These are phyloP conservation scores for Eucalyptus globulus DNA, from an alignment of 345 rosid species.

Conservation along the genomic window DNA sequence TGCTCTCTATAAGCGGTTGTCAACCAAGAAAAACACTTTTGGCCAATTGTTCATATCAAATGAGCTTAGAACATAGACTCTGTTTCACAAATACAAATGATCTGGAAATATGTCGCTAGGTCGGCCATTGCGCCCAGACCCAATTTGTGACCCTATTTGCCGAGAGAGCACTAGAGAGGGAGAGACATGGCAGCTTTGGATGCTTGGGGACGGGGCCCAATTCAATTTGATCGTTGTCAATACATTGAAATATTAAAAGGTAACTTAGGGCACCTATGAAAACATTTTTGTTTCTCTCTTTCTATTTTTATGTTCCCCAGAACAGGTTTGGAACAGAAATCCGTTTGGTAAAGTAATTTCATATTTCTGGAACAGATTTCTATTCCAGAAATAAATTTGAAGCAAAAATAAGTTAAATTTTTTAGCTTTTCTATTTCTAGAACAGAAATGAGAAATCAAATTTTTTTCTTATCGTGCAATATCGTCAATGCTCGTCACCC, in stretches of 20 bases:
- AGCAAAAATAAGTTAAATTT: too few species aligned
- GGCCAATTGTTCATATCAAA: background rate
- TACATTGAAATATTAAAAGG: background rate
- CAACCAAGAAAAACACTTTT: background rate
- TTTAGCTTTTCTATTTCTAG: accelerated
- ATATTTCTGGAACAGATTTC: accelerated
- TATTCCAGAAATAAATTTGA: too few species aligned
- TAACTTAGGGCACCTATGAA: background rate
- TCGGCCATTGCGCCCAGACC: background rate
- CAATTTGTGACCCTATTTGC: background rate
- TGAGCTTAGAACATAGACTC: background rate
- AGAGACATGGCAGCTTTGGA: background rate
- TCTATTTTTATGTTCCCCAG: accelerated
- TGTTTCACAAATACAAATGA: background rate
- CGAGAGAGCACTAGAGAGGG: background rate
- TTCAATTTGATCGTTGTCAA: background rate
- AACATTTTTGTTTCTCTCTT: accelerated
- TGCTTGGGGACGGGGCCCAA: background rate
- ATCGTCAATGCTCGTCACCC: accelerated
- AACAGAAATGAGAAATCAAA: accelerated
- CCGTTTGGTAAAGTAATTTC: accelerated
- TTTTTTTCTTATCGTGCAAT: too few species aligned
- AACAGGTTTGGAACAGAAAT: accelerated
- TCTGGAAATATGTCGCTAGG: background rate
- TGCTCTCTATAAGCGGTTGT: background rate